Evolutionary conservation across 2,329 filamentous ascomycete species (phyloP).

Genomic region (Aplosporella prunicola): DNA sequence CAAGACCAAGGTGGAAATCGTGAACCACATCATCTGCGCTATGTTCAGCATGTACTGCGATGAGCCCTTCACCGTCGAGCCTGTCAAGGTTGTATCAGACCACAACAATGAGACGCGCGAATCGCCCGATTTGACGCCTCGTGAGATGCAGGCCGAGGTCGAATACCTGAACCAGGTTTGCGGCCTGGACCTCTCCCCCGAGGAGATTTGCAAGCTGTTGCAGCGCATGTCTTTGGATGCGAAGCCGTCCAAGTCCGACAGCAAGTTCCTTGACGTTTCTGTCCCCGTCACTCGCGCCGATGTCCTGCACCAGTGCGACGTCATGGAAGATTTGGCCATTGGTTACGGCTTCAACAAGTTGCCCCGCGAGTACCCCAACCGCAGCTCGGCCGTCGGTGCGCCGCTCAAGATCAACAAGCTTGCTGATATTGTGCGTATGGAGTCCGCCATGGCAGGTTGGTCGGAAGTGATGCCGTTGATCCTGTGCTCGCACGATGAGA

Average conservation of each 20-base stretch:
- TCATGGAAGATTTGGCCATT: slow-evolving; percentile 97
- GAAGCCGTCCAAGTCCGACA: slow-evolving; percentile 60
- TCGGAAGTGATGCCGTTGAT: slow-evolving; percentile 92
- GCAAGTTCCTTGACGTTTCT: slow-evolving; percentile 64
- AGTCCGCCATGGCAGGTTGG: slow-evolving; percentile 92
- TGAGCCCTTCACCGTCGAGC: slow-evolving; percentile 76
- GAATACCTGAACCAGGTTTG: slow-evolving; percentile 92
- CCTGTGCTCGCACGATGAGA: slow-evolving; percentile 95
- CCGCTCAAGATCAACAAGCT: slow-evolving; percentile 92
- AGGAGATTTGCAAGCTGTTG: slow-evolving; percentile 68
- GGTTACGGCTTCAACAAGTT: slow-evolving; percentile 97
- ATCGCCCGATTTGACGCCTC: slow-evolving; percentile 70
- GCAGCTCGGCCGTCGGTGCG: slow-evolving; percentile 75
- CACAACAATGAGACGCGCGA: slow-evolving; percentile 79
- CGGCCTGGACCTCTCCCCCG: slow-evolving; percentile 65
- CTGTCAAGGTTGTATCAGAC: slow-evolving; percentile 81
- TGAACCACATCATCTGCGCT: slow-evolving; percentile 87
- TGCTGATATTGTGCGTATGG: slow-evolving; percentile 76
- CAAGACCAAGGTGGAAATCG: slow-evolving; percentile 90
- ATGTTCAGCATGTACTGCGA: slow-evolving; percentile 97
- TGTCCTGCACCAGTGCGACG: slow-evolving; percentile 90
- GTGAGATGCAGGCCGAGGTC: slow-evolving; percentile 71
- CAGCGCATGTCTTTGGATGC: slow-evolving; percentile 85
- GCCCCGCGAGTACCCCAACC: slow-evolving; percentile 75
- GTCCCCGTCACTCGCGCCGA: slow-evolving; percentile 87